These are phyloP conservation scores for Hypholoma fasciculare DNA, from an alignment of 768 basidiomycete species.

Conservation along the genomic window DNA sequence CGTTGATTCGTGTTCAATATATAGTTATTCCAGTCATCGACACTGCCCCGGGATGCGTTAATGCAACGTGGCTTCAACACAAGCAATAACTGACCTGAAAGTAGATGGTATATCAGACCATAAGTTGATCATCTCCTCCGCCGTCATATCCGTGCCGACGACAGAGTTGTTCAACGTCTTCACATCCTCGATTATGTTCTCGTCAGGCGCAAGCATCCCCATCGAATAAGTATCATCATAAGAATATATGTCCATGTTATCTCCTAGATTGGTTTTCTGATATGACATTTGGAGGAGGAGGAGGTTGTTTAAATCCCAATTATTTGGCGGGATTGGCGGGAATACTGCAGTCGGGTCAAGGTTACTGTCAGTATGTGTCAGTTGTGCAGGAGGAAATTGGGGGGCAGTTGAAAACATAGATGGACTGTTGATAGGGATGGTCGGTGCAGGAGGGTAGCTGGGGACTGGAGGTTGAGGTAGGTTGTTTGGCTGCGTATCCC, in stretches of 20 bases:
- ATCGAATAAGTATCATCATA: neutral
- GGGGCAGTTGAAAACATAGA: neutral
- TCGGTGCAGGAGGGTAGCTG: neutral
- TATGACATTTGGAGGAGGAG: conserved; percentile 23
- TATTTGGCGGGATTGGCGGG: neutral
- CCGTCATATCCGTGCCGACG: conserved; percentile 12
- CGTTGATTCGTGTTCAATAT: neutral
- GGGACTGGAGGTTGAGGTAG: neutral
- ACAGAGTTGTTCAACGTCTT: neutral
- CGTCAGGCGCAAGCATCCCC: conserved; percentile 1
- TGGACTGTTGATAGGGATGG: neutral
- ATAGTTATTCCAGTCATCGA: conserved; percentile 18
- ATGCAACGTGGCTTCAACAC: neutral
- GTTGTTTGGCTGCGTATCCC: neutral
- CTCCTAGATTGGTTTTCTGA: conserved; percentile 1
- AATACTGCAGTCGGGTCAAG: neutral
- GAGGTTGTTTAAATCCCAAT: conserved; percentile 24
- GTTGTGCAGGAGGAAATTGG: neutral
- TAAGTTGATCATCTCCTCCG: conserved; percentile 46
- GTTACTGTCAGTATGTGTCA: neutral
- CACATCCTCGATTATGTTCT: neutral
- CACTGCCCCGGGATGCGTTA: neutral
- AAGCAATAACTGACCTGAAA: conserved; percentile 43
- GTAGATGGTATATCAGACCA: conserved; percentile 56
- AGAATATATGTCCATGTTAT: conserved; percentile 2